These are phyloP conservation scores for Macrophomina pseudophaseolina DNA, from an alignment of 2,329 filamentous ascomycete species.

Conservation along the genomic window DNA sequence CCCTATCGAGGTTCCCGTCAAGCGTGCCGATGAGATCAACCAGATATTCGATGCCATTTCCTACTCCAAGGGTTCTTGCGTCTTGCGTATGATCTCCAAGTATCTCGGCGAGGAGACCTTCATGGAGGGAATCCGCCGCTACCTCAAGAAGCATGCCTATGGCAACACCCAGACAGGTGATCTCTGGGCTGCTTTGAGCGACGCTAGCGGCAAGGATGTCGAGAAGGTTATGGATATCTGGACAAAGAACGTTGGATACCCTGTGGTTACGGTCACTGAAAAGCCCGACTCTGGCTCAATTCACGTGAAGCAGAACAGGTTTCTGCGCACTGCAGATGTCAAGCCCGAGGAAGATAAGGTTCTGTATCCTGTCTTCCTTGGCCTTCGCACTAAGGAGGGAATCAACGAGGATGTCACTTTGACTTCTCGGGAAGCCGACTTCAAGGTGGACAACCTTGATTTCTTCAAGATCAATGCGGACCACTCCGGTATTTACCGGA, in stretches of 20 bases:
- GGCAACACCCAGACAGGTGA: conserved; percentile 92
- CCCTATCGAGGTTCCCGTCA: conserved; percentile 94
- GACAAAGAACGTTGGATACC: conserved; percentile 96
- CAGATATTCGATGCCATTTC: conserved; percentile 98
- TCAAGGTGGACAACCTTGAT: conserved; percentile 77
- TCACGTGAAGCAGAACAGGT: conserved; percentile 91
- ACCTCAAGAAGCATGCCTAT: conserved; percentile 96
- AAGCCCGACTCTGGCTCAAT: conserved; percentile 73
- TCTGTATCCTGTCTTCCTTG: conserved; percentile 87
- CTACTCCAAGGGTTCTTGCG: conserved; percentile 95
- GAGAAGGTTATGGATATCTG: conserved; percentile 91
- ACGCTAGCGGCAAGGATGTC: conserved; percentile 90
- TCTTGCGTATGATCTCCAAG: conserved; percentile 95
- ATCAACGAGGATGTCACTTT: conserved; percentile 78
- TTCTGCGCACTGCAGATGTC: conserved; percentile 88
- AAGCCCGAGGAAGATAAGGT: conserved; percentile 91
- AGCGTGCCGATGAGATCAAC: conserved; percentile 93
- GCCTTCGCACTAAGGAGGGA: conserved; percentile 81
- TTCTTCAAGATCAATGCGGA: conserved; percentile 98
- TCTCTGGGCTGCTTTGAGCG: conserved; percentile 84
- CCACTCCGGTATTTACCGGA: conserved; percentile 90
- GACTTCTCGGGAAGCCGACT: conserved; percentile 72
- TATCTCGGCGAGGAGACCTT: conserved; percentile 92
- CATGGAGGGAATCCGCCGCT: conserved; percentile 86
- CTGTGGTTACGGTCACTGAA: conserved; percentile 85